These are phyloP conservation scores for Venturia oleaginea DNA, from an alignment of 2,329 filamentous ascomycete species.

Conservation along the genomic window DNA sequence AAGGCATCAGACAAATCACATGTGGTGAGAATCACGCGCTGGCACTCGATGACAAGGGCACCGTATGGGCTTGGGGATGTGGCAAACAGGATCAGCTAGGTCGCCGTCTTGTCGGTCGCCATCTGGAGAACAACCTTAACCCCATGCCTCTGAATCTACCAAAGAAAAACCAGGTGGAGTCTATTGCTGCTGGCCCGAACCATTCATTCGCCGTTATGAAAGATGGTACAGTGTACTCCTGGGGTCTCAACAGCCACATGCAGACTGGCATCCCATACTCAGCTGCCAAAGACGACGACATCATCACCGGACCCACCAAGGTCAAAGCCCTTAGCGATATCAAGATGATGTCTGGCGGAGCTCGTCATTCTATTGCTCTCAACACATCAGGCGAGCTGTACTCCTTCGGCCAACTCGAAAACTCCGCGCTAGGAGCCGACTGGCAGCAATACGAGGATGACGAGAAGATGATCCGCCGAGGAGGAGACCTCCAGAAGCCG, in stretches of 20 bases:
- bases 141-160: conserved; percentile 51
- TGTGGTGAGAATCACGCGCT: conserved; percentile 64
- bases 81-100: conserved; percentile 65
- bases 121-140: conserved; percentile 43
- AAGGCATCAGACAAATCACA: conserved; percentile 55
- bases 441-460: conserved; percentile 22
- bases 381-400: conserved; percentile 46
- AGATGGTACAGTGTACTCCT: conserved; percentile 63
- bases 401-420: conserved; percentile 52
- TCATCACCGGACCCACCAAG: conserved; percentile 56
- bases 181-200: conserved; percentile 63
- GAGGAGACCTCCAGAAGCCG: conserved; percentile 55
- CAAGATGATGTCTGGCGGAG: conserved; percentile 58
- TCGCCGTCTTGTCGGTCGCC: conserved; percentile 52
- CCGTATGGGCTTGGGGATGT: conserved; percentile 62
- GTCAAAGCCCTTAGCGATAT: conserved; percentile 58
- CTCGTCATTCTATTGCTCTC: conserved; percentile 62
- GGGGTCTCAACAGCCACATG: conserved; percentile 82
- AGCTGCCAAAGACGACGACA: conserved; percentile 59
- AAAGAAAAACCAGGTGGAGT: conserved; percentile 45
- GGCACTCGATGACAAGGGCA: conserved; percentile 55
- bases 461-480: conserved; percentile 35
- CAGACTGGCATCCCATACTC: conserved; percentile 61
- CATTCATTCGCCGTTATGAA: conserved; percentile 70
- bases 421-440: conserved; percentile 42